A percentile compares a stretch with the other conserved stretches of the same genome.
Conservation (phyloP, 176 grass and related monocot species). For the Avena sativa region DNA sequence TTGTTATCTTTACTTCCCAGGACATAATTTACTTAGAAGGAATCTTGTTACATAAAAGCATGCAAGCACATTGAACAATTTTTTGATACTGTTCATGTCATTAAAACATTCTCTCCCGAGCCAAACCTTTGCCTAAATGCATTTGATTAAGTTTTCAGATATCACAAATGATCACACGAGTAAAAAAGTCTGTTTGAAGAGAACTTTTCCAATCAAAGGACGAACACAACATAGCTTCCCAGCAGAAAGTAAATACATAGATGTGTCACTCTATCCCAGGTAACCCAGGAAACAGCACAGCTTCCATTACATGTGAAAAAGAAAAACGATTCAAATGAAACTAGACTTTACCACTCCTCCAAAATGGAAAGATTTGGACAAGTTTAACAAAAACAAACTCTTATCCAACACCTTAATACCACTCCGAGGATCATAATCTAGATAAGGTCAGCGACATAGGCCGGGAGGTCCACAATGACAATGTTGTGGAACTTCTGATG, state of each 20-base stretch:
- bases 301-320: background rate
- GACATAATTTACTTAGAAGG: background rate
- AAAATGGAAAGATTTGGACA: conserved; percentile 44
- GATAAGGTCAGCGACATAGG: conserved; percentile 71
- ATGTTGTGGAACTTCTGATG: conserved; percentile 76
- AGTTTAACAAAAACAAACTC: conserved; percentile 43
- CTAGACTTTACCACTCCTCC: conserved; percentile 20
- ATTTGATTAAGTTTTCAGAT: background rate
- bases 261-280: conserved; percentile 31
- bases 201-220: background rate
- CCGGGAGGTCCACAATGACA: conserved; percentile 56
- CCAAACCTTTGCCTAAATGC: background rate
- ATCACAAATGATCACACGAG: background rate
- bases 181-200: background rate
- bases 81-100: background rate
- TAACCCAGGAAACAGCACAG: conserved; percentile 21
- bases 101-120: background rate
- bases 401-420: conserved; percentile 36
- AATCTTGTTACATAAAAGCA: background rate
- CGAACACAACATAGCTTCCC: background rate
- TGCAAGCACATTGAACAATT: background rate
- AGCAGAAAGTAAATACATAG: conserved; percentile 12
- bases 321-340: conserved; percentile 38
- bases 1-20: background rate
- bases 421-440: conserved; percentile 41